Conservation (phyloP, 2,329 filamentous ascomycete species). For the Trichoderma sp. region DNA sequence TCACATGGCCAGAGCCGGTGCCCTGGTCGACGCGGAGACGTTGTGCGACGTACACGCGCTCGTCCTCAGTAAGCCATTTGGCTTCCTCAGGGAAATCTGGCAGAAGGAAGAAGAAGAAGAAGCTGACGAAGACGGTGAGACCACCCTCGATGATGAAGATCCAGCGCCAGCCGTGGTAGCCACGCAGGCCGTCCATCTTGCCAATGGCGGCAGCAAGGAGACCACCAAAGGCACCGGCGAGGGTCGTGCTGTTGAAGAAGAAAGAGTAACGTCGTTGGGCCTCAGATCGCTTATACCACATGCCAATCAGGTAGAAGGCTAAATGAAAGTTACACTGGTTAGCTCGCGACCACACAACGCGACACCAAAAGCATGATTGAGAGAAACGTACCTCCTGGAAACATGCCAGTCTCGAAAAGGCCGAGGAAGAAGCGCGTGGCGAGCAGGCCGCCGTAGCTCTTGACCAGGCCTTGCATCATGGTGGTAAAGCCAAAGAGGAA, state of each 20-base stretch:
- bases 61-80: conserved; percentile 71
- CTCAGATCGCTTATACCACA: conserved; percentile 88
- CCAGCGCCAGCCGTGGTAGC: conserved; percentile 77
- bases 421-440: conserved; percentile 85
- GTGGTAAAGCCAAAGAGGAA: conserved; percentile 78
- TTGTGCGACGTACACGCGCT: conserved; percentile 65
- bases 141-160: conserved; percentile 78
- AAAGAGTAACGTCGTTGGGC: conserved; percentile 91
- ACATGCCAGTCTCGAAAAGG: conserved; percentile 73
- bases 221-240: conserved; percentile 83
- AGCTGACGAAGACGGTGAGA: conserved; percentile 61
- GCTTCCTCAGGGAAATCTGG: conserved; percentile 74
- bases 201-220: conserved; percentile 83
- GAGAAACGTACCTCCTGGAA: conserved; percentile 43
- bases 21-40: conserved; percentile 71
- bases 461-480: conserved; percentile 73
- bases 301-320: conserved; percentile 71
- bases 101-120: conserved; percentile 68
- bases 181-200: conserved; percentile 73
- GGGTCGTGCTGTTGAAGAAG: conserved; percentile 83
- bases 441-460: conserved; percentile 76
- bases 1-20: conserved; percentile 59
- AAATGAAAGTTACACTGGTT: background rate
- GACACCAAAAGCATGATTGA: background rate
- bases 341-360: background rate